These are phyloP conservation scores for Fraxinus latifolia DNA, from an alignment of 305 asterid species.

Conservation along the genomic window DNA sequence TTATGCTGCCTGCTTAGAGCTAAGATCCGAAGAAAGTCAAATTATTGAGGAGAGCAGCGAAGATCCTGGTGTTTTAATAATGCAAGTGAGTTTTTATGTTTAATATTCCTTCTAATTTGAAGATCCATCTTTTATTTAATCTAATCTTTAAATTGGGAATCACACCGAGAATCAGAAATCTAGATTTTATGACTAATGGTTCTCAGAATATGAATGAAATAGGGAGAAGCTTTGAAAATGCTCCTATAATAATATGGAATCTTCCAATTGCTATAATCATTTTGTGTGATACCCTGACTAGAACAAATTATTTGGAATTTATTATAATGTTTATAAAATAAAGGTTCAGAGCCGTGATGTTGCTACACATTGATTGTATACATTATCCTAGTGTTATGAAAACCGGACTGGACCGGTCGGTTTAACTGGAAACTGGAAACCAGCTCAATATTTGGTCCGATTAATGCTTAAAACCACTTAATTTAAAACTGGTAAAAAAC, in stretches of 20 bases:
- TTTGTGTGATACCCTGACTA: background rate
- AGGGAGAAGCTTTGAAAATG: conserved; percentile 10
- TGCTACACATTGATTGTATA: conserved; percentile 6
- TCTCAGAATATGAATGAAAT: background rate
- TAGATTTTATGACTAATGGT: background rate
- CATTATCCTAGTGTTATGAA: background rate
- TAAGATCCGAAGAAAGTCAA: conserved; percentile 82
- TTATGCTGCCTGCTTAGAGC: conserved; percentile 94
- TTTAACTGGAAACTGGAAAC: background rate
- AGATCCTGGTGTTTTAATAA: conserved; percentile 82
- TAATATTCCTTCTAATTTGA: conserved; percentile 18
- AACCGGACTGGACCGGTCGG: background rate
- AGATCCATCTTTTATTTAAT: conserved; percentile 5
- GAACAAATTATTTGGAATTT: background rate
- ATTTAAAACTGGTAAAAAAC: background rate
- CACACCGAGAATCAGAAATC: background rate
- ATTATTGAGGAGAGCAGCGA: conserved; percentile 69
- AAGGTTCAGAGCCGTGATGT: background rate
- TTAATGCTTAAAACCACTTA: background rate
- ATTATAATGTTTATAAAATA: background rate
- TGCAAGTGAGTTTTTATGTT: conserved; percentile 65
- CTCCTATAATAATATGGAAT: background rate
- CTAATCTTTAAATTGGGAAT: conserved; percentile 6
- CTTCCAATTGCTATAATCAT: background rate
- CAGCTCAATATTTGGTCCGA: background rate